A percentile compares a stretch with the other conserved stretches of the same genome.
phyloP scores from a whole-genome alignment of 345 rosid species.

The Odontarrhena argentea region DNA sequence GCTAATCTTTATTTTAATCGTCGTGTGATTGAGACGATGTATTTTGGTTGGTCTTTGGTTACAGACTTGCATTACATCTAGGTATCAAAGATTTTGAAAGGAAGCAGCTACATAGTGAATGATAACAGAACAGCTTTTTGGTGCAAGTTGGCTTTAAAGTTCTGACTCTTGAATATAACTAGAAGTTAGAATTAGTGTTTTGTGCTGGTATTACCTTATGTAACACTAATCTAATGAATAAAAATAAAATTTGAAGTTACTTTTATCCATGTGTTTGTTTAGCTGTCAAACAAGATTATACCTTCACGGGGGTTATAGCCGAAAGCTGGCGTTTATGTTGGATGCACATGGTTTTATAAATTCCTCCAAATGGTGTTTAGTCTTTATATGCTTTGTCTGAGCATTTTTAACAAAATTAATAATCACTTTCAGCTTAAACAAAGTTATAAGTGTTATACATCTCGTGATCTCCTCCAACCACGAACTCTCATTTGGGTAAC shows the following conservation, averaged over 20 bases:
- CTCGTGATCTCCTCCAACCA: constrained; percentile 29
- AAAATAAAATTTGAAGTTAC: background rate
- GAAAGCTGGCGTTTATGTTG: constrained; percentile 35
- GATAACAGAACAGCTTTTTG: constrained; percentile 12
- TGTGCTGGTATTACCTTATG: background rate
- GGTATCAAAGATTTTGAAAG: constrained; percentile 14
- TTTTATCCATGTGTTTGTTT: constrained; percentile 3
- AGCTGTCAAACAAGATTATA: constrained; percentile 22
- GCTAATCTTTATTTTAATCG: background rate
- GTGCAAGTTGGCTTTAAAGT: constrained; percentile 24
- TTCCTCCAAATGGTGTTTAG: constrained; percentile 30
- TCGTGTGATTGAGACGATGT: background rate
- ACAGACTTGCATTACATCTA: background rate
- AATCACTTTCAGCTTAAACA: constrained; percentile 8
- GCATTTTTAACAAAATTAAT: background rate
- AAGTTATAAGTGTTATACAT: background rate
- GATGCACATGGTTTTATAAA: constrained; percentile 36
- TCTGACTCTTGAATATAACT: constrained; percentile 28
- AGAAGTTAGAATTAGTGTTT: background rate
- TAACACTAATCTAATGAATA: background rate
- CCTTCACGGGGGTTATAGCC: constrained; percentile 26
- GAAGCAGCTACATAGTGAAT: constrained; percentile 18
- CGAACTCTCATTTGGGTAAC: constrained; percentile 15
- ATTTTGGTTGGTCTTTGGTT: constrained; percentile 1
- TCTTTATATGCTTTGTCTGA: constrained; percentile 23